Percentiles rank a stretch among this genome's conserved stretches.
These are phyloP conservation scores for Tulasnella sp. DNA, from an alignment of 768 basidiomycete genomes.

Conservation along the genomic window DNA sequence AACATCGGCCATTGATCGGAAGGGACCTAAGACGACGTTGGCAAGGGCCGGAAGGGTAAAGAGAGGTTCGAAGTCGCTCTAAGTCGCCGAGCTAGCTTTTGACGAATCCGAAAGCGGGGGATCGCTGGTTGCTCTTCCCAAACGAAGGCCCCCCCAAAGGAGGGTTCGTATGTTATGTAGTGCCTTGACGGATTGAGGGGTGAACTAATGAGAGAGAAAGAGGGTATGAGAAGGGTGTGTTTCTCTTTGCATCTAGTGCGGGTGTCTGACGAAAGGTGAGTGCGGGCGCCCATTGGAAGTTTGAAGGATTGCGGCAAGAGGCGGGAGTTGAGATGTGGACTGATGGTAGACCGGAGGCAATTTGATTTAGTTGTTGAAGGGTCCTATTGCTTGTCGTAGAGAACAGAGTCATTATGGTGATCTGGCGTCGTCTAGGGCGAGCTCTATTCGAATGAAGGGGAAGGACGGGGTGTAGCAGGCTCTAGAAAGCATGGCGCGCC, in stretches of 20 bases:
- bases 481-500: no score
- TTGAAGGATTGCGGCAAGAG: background rate
- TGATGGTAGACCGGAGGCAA: background rate
- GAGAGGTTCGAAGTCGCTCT: conserved; percentile 17
- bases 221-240: no score
- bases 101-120: background rate
- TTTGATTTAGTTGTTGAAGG: no score
- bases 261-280: background rate
- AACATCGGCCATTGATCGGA: no score
- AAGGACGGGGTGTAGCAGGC: no score
- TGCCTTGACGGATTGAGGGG: background rate
- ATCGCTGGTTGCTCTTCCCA: background rate
- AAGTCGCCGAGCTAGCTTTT: background rate
- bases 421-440: no score
- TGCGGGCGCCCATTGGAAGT: background rate
- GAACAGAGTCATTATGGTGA: no score
- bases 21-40: background rate
- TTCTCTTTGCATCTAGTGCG: no score
- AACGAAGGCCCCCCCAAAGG: conserved; percentile 12
- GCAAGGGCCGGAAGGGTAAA: conserved; percentile 6
- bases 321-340: background rate
- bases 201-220: background rate
- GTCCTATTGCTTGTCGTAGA: no score
- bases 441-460: no score
- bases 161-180: conserved; percentile 20